phyloP scores from a whole-genome alignment of 2,329 filamentous ascomycete genomes.

The Camillea tinctor region DNA sequence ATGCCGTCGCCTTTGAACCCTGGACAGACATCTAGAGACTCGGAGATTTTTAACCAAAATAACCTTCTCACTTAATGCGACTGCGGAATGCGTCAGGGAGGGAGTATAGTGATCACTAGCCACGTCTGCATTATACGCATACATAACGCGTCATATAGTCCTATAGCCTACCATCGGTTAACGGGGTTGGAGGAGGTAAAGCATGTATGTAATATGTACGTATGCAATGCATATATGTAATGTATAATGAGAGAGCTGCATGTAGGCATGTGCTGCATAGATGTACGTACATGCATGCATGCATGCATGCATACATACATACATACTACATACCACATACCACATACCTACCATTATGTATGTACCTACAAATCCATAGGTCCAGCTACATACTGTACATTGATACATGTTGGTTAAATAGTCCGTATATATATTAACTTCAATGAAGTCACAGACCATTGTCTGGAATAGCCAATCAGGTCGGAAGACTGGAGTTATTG shows the following conservation, averaged over 20 bases:
- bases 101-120: conserved; percentile 1
- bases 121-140: background rate
- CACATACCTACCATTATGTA: too few species aligned
- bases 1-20: conserved; percentile 18
- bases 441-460: too few species aligned
- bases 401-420: too few species aligned
- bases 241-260: background rate
- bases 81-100: conserved; percentile 2
- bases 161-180: too few species aligned
- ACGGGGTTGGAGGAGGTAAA: too few species aligned
- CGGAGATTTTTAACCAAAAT: conserved; percentile 19
- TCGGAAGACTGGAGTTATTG: background rate
- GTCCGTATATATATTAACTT: too few species aligned
- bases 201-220: too few species aligned
- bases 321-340: background rate
- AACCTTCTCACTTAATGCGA: conserved; percentile 10
- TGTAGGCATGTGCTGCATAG: background rate
- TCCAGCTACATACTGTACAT: too few species aligned
- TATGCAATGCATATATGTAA: too few species aligned
- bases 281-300: background rate
- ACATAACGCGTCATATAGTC: background rate
- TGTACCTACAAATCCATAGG: too few species aligned
- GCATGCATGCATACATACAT: background rate
- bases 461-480: background rate
- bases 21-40: conserved; percentile 17